These are phyloP conservation scores for Starmerella bombicola DNA, from an alignment of 805 yeast species.

Conservation along the genomic window DNA sequence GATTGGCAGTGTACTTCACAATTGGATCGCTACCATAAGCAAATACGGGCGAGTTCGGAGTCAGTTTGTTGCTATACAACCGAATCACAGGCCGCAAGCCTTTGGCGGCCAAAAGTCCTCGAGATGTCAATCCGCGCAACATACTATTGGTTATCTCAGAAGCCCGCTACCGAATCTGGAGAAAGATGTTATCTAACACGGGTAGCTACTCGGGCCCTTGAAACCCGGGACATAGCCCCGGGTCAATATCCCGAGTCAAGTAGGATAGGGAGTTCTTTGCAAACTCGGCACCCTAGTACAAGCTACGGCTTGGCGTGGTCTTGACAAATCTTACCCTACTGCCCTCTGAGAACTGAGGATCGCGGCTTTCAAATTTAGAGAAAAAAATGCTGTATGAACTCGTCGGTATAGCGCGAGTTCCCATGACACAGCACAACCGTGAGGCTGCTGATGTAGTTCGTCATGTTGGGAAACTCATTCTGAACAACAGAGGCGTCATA, in stretches of 20 bases:
- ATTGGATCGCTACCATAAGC: constrained; percentile 25
- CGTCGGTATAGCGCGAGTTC: constrained; percentile 77
- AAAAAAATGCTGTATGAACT: constrained; percentile 74
- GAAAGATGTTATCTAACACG: no score
- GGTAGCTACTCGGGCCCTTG: no score
- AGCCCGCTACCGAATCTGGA: no score
- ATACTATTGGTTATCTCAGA: no score
- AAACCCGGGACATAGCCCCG: no score
- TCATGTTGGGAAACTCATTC: constrained; percentile 69
- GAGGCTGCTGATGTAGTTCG: constrained; percentile 56
- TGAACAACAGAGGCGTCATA: constrained; percentile 88
- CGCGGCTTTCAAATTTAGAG: no score
- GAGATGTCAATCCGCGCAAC: constrained; percentile 3
- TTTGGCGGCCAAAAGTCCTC: not conserved
- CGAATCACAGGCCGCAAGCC: constrained; percentile 8
- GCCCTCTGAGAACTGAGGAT: no score
- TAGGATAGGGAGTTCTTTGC: no score
- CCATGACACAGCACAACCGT: constrained; percentile 34
- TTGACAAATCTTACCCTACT: no score
- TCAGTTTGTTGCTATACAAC: constrained; percentile 25
- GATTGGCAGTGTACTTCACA: constrained; percentile 61
- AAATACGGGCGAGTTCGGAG: constrained; percentile 24
- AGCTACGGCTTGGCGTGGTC: no score
- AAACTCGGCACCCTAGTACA: no score
- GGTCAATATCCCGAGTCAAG: no score